Base-by-base conservation (phyloP, 2,329 filamentous ascomycete species). In the Neofusicoccum laricinum region DNA sequence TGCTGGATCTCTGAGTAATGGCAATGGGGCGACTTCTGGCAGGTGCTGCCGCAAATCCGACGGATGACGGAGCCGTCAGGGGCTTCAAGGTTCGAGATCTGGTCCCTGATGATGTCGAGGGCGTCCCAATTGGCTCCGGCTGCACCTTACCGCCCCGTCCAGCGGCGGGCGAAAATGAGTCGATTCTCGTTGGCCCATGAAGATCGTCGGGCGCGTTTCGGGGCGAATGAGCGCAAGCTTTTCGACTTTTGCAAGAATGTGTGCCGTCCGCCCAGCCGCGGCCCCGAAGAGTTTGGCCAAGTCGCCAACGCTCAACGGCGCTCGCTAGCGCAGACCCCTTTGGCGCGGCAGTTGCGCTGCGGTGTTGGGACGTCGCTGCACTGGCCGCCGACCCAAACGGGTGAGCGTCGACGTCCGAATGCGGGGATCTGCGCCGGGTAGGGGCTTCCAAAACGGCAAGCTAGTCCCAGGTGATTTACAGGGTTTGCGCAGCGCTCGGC, bases 81-180 rank as follows among this genome's bases (percentile, higher is more conserved):
- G 53, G 53, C 38, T 58, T 58, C 53, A 21, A 32, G 53, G 53
- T 34, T 58, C 53, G 53, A 58, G 53, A 58, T 58, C 53, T 58
- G 53, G 53, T 43, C 38, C 53, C 21, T 58, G 53, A 45, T 43
- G 53, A 30, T 17, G 46, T 48, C 19, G 45, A 25, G 45, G n/a
- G 17, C 45, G 10, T 8, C 45, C 32, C 50, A 32, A 58, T 45
- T 32, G 38, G 53, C 38, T 58, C 53, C 53, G 53, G 53, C 53
- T 43, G 53, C 53, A 58, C 53, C 21, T 58, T 58, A 32, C 53
- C 53, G 38, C 38, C 53, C 32, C 38, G 53, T 17, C 40, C 38
- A 30, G 36, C 15, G 38, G 38, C 34, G 53, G 53, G 50, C 53
- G 25, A 45, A 38, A 45, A 58, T 45, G 53, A 34, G 53, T 40